Conservation (phyloP, 768 basidiomycete genomes). For the Ramaria sp. region DNA sequence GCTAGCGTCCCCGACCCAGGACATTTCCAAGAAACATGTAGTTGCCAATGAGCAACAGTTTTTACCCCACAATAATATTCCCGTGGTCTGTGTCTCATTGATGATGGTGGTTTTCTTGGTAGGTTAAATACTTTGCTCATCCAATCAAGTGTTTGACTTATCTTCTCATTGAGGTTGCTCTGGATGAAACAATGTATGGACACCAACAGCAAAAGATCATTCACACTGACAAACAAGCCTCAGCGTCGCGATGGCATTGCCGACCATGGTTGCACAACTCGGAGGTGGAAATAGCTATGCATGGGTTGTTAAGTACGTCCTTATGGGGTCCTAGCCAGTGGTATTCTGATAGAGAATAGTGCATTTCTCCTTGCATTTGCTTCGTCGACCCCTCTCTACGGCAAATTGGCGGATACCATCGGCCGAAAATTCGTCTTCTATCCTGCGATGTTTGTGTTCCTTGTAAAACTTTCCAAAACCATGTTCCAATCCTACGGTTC, state of each 20-base stretch:
- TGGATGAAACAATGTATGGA: constrained; percentile 26
- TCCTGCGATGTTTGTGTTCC: constrained; percentile 50
- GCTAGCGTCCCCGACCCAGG: neutral
- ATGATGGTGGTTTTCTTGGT: constrained; percentile 32
- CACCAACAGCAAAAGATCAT: no score
- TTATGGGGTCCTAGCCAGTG: neutral
- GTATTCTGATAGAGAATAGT: constrained; percentile 24
- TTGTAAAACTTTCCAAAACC: constrained; percentile 32
- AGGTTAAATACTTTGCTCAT: neutral
- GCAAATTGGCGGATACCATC: constrained; percentile 60
- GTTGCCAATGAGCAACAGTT: constrained; percentile 36
- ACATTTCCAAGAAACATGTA: neutral
- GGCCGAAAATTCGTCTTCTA: constrained; percentile 62
- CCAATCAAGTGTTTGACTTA: neutral
- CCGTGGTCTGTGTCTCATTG: constrained; percentile 31
- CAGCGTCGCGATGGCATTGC: constrained; percentile 62
- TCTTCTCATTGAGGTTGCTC: constrained; percentile 22
- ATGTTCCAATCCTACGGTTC: no score
- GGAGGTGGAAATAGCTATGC: constrained; percentile 54
- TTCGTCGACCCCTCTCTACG: constrained; percentile 60
- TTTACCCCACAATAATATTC: constrained; percentile 40
- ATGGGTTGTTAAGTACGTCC: constrained; percentile 60
- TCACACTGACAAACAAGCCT: no score
- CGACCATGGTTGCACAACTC: constrained; percentile 57
- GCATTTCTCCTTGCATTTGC: constrained; percentile 66